phyloP scores from a whole-genome alignment of 345 rosid genomes.

The Eucalyptus sp. region DNA sequence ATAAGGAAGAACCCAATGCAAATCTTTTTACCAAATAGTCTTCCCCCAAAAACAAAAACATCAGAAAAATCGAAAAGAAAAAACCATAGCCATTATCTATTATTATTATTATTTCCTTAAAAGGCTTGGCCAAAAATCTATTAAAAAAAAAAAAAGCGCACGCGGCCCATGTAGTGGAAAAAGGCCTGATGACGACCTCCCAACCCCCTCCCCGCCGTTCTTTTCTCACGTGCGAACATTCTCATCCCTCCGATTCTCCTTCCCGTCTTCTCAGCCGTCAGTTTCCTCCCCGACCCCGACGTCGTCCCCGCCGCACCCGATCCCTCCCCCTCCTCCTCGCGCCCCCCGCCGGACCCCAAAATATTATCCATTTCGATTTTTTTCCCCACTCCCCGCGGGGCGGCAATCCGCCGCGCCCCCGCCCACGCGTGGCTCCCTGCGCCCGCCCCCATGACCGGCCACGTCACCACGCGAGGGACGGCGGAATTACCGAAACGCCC shows the following conservation, averaged over 20 bases:
- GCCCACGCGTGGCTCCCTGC: background rate
- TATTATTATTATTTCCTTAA: background rate
- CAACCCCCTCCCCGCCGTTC: background rate
- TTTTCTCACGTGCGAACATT: background rate
- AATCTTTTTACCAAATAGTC: background rate
- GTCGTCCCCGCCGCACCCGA: background rate
- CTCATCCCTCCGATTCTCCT: background rate
- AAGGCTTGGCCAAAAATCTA: background rate
- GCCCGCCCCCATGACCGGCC: background rate
- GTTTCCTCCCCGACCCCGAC: background rate
- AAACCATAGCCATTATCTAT: background rate
- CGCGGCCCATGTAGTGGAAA: background rate
- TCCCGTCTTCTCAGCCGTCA: background rate
- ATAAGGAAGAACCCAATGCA: background rate
- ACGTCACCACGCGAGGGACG: background rate
- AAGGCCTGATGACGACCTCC: background rate
- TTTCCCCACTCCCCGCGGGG: background rate
- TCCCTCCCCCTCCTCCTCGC: background rate
- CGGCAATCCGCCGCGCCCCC: background rate
- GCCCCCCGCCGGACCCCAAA: conserved; percentile 4
- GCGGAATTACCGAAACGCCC: background rate
- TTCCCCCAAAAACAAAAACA: background rate
- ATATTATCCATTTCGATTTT: conserved; percentile 8
- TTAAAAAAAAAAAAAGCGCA: background rate
- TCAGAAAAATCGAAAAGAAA: background rate